Evolutionary conservation across 2,329 filamentous ascomycete genomes (phyloP), one percentile per base, ranked within the genome.

Genomic region (Grosmannia huntii): DNA sequence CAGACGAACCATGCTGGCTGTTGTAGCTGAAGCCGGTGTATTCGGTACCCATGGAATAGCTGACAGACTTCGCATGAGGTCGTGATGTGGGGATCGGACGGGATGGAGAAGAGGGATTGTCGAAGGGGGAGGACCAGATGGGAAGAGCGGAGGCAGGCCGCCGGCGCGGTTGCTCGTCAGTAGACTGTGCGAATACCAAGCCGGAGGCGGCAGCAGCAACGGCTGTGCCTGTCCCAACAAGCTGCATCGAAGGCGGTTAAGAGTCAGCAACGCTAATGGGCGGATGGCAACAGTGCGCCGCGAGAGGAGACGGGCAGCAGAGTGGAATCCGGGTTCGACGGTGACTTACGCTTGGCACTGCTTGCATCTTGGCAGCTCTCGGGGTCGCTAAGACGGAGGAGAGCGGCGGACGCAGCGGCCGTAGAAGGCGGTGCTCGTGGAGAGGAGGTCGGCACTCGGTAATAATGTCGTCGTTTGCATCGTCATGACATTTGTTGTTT

Each of bases 151-250:
- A 59, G 25, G 27, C 44, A 33, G 67, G 62, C 31, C 66, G 69
- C 54, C 66, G 66, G 33, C 63, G 57, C 48, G 64, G 66, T 51
- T 67, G 69, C 61, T 71, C 65, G 64, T 80, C 76, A 64, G 70
- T 66, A 51, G 76, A 71, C 68, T 83, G 78, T 64, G 78, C 80
- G 69, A 84, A 82, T 63, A 79, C 78, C 62, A 84, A 71, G 64
- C 81, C 80, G 64, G 74, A 76, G 69, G 79, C 75, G 64, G 80
- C 80, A 66, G 80, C 79, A 71, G 80, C 81, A 68, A 82, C 77
- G 63, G 79, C 80, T 71, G 80, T 80, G 69, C 81, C 79, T 64
- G 80, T 78, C 70, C 80, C 81, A 71, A 83, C 77, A 65, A 84
- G 79, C 81, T 84, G 66, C 54, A 19, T 28, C 3, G 23, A 5